Conservation (phyloP, 805 yeast species). For the Candida nitratophila region DNA sequence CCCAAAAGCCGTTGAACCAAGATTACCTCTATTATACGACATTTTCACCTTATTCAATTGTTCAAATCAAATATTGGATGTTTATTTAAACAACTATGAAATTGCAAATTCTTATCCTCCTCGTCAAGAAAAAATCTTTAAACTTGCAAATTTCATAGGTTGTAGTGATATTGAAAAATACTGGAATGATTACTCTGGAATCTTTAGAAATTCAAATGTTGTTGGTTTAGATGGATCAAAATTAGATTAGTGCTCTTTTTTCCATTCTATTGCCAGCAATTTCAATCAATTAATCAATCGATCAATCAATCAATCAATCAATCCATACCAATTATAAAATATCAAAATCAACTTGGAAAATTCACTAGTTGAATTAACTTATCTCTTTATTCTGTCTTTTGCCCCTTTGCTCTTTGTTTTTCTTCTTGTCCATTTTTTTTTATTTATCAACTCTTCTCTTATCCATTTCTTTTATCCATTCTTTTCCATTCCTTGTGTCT, state of each 20-base stretch:
- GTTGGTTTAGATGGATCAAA: not conserved
- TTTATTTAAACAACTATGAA: conserved; percentile 14
- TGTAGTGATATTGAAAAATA: conserved; percentile 23
- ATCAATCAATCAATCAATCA: no score
- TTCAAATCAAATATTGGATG: conserved; percentile 11
- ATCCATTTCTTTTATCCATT: no score
- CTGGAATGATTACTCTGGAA: conserved; percentile 14
- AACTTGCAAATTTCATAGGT: conserved; percentile 23
- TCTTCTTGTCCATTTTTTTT: no score
- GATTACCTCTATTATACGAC: conserved; percentile 19
- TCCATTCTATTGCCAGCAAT: no score
- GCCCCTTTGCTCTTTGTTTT: no score
- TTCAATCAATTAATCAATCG: no score
- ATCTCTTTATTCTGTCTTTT: no score
- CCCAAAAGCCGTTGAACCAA: conserved; percentile 15
- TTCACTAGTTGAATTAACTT: no score
- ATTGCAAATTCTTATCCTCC: conserved; percentile 1
- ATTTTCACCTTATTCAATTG: conserved; percentile 19
- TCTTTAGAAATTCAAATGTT: conserved; percentile 4
- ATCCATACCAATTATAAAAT: no score
- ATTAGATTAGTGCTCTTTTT: not conserved
- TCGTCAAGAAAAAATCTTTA: conserved; percentile 17
- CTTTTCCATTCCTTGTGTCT: no score
- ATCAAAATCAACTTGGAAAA: no score
- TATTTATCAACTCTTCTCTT: no score